Conservation (phyloP, 495 filamentous ascomycete genomes). For the Penicillium steckii region DNA sequence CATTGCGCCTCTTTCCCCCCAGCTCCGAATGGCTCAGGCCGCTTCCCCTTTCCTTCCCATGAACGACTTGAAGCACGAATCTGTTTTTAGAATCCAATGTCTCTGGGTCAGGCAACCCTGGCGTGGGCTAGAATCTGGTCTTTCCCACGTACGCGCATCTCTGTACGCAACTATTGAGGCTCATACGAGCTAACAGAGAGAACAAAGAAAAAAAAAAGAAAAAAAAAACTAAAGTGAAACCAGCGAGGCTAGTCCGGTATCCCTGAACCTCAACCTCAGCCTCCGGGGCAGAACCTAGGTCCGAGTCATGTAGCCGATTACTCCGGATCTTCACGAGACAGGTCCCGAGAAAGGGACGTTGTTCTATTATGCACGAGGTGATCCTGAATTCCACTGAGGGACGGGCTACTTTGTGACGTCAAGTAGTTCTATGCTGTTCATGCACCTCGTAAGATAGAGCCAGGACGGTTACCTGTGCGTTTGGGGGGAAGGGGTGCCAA, state of each 20-base stretch:
- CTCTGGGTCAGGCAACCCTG: background rate
- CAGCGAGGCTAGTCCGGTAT: background rate
- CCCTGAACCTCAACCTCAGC: background rate
- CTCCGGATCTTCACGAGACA: conserved; percentile 2
- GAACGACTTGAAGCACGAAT: background rate
- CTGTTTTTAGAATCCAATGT: background rate
- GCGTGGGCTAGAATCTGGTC: background rate
- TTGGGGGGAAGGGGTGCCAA: background rate
- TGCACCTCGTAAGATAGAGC: conserved; percentile 12
- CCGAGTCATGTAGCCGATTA: background rate
- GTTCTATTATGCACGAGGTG: no score
- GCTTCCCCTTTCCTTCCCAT: background rate
- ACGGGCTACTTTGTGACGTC: conserved; percentile 13
- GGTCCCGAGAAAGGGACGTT: no score
- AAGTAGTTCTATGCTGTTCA: conserved; percentile 9
- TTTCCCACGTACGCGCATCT: no score
- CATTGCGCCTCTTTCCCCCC: conserved; percentile 9
- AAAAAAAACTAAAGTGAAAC: background rate
- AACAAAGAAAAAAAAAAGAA: no score
- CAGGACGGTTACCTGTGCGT: background rate
- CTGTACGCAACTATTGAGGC: background rate
- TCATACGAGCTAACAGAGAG: no score
- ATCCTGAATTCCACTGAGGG: background rate
- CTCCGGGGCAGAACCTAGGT: background rate
- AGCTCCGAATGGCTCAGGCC: conserved; percentile 6